A percentile compares a stretch with the other conserved stretches of the same genome.
Evolutionary conservation across 441 rosid genomes (phyloP).

Genomic region (Metrosideros polymorpha): DNA sequence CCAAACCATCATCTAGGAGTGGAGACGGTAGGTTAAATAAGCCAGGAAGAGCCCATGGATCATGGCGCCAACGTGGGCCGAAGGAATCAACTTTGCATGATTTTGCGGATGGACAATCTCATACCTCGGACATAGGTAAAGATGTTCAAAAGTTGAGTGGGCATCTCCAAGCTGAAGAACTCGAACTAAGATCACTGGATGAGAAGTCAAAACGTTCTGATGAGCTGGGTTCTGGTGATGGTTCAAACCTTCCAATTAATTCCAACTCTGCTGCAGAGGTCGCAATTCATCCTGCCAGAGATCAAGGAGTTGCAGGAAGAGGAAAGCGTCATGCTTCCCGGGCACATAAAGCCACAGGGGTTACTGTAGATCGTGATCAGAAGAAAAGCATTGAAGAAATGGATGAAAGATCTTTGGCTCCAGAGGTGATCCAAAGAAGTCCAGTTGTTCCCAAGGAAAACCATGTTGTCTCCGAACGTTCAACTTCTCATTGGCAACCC

Average conservation of each 20-base stretch:
- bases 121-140: conserved; percentile 19
- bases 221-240: conserved; percentile 45
- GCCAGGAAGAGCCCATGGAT: conserved; percentile 54
- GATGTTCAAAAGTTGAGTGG: conserved; percentile 28
- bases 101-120: conserved; percentile 21
- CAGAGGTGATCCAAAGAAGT: conserved; percentile 36
- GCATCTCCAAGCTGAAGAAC: conserved; percentile 29
- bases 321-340: conserved; percentile 51
- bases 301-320: conserved; percentile 39
- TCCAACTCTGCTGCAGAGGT: conserved; percentile 18
- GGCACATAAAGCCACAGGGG: conserved; percentile 44
- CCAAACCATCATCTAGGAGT: conserved; percentile 26
- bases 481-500: conserved; percentile 75
- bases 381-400: conserved; percentile 38
- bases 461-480: conserved; percentile 40
- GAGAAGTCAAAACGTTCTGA: conserved; percentile 36
- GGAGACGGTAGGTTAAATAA: conserved; percentile 50
- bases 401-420: conserved; percentile 29
- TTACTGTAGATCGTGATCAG: conserved; percentile 38
- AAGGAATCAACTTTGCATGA: conserved; percentile 29
- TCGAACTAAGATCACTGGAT: conserved; percentile 26
- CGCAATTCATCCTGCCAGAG: conserved; percentile 28
- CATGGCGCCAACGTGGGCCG: conserved; percentile 66
- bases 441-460: conserved; percentile 39
- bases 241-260: conserved; percentile 46